Percentiles rank a stretch among this genome's conserved stretches.
phyloP scores from a whole-genome alignment of 2,329 filamentous ascomycete genomes.

The Fusarium illudens region DNA sequence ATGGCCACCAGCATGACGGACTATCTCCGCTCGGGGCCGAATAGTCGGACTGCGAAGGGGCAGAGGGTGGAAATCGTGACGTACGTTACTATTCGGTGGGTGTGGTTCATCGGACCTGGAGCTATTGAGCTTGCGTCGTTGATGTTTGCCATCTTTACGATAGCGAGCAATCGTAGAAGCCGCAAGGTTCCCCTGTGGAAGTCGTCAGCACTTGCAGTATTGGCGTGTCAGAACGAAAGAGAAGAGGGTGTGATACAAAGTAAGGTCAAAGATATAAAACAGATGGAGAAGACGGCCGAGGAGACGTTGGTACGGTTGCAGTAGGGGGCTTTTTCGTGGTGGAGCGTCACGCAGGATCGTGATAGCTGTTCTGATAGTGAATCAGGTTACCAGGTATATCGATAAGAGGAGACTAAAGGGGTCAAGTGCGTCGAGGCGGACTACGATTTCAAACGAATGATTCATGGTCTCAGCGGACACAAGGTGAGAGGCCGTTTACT shows the following conservation, averaged over 20 bases:
- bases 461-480: not conserved
- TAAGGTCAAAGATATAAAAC: not conserved
- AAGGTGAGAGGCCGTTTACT: not conserved
- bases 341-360: not conserved
- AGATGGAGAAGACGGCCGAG: not conserved
- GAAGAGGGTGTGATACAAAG: not conserved
- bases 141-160: conserved; percentile 13
- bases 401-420: no score
- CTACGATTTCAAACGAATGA: not conserved
- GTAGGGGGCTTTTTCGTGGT: not conserved
- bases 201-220: conserved; percentile 19
- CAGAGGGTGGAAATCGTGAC: conserved; percentile 2
- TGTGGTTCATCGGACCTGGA: conserved; percentile 6
- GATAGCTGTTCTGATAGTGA: not conserved
- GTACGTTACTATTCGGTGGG: conserved; percentile 14
- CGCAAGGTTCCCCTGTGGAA: conserved; percentile 21
- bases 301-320: not conserved
- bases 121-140: conserved; percentile 1
- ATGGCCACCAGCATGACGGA: conserved; percentile 25
- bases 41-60: not conserved
- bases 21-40: conserved; percentile 15
- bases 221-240: not conserved
- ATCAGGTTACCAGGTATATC: no score
- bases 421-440: no score
- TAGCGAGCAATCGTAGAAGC: conserved; percentile 4